Evolutionary conservation across 2,329 filamentous ascomycete genomes (phyloP).

Genomic region (Nemania abortiva): DNA sequence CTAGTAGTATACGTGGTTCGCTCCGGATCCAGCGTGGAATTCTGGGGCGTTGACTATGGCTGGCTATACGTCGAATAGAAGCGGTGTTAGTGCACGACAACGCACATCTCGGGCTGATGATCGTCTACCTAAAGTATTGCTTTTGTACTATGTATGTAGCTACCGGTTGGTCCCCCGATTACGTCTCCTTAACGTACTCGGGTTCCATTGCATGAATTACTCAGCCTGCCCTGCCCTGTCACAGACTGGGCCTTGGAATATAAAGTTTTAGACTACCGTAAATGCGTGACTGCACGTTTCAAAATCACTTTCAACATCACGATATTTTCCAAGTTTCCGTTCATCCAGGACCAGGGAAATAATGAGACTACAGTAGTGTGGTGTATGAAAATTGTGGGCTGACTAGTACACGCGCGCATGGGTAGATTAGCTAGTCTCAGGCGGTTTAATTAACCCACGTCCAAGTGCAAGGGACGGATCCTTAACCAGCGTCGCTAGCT

Average conservation of each 20-base stretch:
- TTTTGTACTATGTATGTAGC: constrained; percentile 15
- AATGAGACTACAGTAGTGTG: neutral
- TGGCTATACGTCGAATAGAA: neutral
- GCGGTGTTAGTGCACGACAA: constrained; percentile 20
- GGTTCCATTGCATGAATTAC: neutral
- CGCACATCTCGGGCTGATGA: constrained; percentile 35
- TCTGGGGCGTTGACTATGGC: neutral
- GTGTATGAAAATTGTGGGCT: neutral
- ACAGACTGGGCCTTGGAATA: neutral
- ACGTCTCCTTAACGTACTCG: neutral
- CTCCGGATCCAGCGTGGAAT: constrained; percentile 4
- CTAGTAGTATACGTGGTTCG: constrained; percentile 29
- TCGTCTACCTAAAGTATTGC: constrained; percentile 12
- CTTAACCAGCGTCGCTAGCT: neutral
- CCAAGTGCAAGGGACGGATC: neutral
- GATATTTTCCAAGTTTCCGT: neutral
- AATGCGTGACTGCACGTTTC: neutral
- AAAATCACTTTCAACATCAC: neutral
- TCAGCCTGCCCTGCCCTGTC: neutral
- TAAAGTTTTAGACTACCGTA: neutral
- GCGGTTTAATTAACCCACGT: neutral
- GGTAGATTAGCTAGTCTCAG: neutral
- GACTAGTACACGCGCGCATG: constrained; percentile 1
- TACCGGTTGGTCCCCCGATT: neutral
- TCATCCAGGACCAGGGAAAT: no score